phyloP scores from a whole-genome alignment of 192 early-diverging fungal species.

The Linnemannia zychae region DNA sequence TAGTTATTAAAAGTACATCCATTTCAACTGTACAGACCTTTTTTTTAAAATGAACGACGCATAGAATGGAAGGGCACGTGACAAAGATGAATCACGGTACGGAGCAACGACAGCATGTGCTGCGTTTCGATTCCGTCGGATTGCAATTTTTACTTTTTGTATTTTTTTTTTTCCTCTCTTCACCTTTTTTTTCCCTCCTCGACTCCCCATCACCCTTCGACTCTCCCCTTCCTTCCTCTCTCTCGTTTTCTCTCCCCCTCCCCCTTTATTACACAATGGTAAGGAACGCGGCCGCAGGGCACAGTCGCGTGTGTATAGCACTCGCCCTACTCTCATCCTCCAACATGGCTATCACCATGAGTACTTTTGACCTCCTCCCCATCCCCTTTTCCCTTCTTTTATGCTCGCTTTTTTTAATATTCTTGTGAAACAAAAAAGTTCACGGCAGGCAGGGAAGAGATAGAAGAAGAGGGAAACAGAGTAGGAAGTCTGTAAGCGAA shows the following conservation, averaged over 20 bases:
- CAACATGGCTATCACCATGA: background rate
- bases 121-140: constrained; percentile 34
- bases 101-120: background rate
- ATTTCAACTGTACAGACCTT: too few relatives aligned
- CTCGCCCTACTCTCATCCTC: background rate
- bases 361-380: background rate
- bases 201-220: background rate
- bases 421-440: constrained; percentile 2
- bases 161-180: constrained; percentile 12
- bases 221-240: background rate
- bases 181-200: background rate
- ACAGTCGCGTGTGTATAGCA: constrained; percentile 8
- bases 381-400: background rate
- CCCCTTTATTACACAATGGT: constrained; percentile 33
- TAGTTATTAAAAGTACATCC: background rate
- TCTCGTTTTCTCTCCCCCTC: background rate
- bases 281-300: constrained; percentile 20
- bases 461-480: background rate
- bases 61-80: background rate
- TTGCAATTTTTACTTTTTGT: constrained; percentile 10
- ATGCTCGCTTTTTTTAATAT: background rate
- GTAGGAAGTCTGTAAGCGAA: background rate
- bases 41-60: background rate
- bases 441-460: background rate
- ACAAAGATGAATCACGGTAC: constrained; percentile 8